Conservation (phyloP, 108 stramenopile genomes). For the Chaetoceros muelleri region DNA sequence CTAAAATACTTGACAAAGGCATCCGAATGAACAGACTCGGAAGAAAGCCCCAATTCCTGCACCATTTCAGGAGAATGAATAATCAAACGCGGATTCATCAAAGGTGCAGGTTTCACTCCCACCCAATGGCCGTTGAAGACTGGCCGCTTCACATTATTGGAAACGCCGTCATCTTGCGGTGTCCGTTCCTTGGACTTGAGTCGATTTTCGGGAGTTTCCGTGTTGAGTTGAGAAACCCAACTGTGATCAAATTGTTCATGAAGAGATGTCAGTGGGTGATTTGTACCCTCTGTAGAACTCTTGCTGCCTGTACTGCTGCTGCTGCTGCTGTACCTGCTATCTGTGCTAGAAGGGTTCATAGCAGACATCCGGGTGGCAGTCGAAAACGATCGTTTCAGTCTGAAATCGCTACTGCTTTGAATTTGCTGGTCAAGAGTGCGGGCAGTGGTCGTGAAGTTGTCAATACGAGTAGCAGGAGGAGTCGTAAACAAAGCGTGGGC, state of each 20-base stretch:
- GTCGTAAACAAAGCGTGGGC: no score
- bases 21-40: slow-evolving; percentile 28
- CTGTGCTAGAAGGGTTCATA: no score
- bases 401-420: no score
- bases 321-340: no score
- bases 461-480: no score
- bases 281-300: no score
- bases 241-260: slow-evolving; percentile 17
- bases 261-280: neutral
- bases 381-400: no score
- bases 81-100: slow-evolving; percentile 48
- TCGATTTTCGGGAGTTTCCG: slow-evolving; percentile 35
- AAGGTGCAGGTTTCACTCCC: slow-evolving; percentile 46
- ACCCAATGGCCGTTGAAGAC: slow-evolving; percentile 80
- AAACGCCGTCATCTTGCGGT: slow-evolving; percentile 9
- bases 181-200: neutral
- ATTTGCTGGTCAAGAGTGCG: no score
- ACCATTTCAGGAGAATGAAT: slow-evolving; percentile 40
- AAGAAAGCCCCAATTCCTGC: slow-evolving; percentile 24
- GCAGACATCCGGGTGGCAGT: no score
- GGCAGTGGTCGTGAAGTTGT: no score
- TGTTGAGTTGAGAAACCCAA: slow-evolving; percentile 34
- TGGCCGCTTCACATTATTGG: slow-evolving; percentile 39
- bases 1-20: slow-evolving; percentile 59
- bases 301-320: no score